A percentile compares a stretch with the other conserved stretches of the same genome.
phyloP scores from a whole-genome alignment of 352 stramenopile species.

The Phytophthora cryptogea region DNA sequence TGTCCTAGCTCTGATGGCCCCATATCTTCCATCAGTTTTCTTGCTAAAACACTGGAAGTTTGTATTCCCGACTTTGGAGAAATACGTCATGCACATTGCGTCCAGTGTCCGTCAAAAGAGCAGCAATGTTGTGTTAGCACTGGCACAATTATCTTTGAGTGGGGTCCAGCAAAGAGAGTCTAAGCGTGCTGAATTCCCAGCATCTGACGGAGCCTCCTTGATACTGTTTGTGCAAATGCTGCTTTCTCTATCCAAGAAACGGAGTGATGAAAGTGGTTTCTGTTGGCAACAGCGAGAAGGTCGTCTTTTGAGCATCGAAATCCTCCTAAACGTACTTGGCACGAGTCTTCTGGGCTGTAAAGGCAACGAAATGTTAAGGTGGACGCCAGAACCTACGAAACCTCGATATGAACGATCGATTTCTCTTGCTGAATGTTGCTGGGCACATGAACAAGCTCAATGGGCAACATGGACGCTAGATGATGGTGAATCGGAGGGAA shows the following conservation, averaged over 20 bases:
- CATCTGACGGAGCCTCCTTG: slow-evolving; percentile 15
- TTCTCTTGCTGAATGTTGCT: slow-evolving; percentile 8
- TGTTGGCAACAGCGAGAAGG: slow-evolving; percentile 78
- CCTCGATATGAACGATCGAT: background rate
- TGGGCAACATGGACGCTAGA: slow-evolving; percentile 47
- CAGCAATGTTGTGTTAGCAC: slow-evolving; percentile 50
- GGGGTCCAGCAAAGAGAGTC: background rate
- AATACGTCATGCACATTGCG: slow-evolving; percentile 74
- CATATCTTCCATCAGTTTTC: slow-evolving; percentile 49
- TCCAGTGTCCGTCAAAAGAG: slow-evolving; percentile 68
- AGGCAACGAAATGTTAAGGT: slow-evolving; percentile 6
- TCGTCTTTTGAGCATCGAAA: slow-evolving; percentile 68
- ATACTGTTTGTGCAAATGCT: slow-evolving; percentile 59
- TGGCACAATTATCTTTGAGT: slow-evolving; percentile 41
- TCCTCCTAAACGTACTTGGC: slow-evolving; percentile 51
- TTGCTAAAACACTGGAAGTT: slow-evolving; percentile 74
- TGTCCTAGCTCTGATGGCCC: slow-evolving; percentile 52
- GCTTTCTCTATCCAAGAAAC: slow-evolving; percentile 38
- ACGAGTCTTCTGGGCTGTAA: slow-evolving; percentile 24
- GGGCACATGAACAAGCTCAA: slow-evolving; percentile 27
- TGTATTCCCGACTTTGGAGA: slow-evolving; percentile 70
- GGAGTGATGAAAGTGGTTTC: slow-evolving; percentile 18
- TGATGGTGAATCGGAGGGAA: background rate
- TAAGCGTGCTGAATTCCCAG: background rate
- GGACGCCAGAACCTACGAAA: slow-evolving; percentile 5